A percentile compares a stretch with the other conserved stretches of the same genome.
Evolutionary conservation across 768 basidiomycete species (phyloP).

Genomic region (Cystobasidium onofrii): DNA sequence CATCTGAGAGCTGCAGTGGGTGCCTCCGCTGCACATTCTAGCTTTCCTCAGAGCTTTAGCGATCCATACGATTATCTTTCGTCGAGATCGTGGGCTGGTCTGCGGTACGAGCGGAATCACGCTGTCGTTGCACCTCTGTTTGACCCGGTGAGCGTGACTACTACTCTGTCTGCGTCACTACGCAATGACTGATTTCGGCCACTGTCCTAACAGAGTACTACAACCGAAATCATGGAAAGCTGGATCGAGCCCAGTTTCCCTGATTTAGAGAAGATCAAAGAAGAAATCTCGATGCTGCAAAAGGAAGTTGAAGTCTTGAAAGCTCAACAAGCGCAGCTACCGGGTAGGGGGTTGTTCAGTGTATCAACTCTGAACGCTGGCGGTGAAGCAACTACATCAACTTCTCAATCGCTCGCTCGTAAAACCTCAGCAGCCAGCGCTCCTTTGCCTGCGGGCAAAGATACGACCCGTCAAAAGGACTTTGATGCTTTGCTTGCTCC

Average conservation of each 20-base stretch:
- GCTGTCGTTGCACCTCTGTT: constrained; percentile 6
- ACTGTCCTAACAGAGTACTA: constrained; percentile 16
- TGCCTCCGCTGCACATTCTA: neutral
- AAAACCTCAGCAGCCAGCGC: neutral
- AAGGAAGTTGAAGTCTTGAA: constrained; percentile 1
- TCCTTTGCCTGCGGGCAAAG: neutral
- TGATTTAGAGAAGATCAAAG: constrained; percentile 13
- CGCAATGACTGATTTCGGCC: too few species aligned
- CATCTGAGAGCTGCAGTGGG: neutral
- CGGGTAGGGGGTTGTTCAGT: neutral
- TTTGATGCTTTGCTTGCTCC: constrained; percentile 6
- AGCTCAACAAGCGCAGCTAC: neutral
- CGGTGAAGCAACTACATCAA: neutral
- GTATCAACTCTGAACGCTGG: neutral
- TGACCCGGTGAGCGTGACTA: constrained; percentile 1
- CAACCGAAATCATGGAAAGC: constrained; percentile 1
- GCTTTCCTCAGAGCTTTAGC: constrained; percentile 16
- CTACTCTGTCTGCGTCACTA: too few species aligned
- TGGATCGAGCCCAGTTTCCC: neutral
- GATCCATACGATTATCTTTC: constrained; percentile 22
- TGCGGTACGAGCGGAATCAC: constrained; percentile 23
- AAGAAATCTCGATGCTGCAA: neutral
- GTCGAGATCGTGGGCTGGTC: constrained; percentile 20
- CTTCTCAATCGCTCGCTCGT: neutral
- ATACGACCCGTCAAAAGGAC: neutral